These are phyloP conservation scores for Pyrenula aspistea DNA, from an alignment of 495 filamentous ascomycete genomes.

Conservation along the genomic window DNA sequence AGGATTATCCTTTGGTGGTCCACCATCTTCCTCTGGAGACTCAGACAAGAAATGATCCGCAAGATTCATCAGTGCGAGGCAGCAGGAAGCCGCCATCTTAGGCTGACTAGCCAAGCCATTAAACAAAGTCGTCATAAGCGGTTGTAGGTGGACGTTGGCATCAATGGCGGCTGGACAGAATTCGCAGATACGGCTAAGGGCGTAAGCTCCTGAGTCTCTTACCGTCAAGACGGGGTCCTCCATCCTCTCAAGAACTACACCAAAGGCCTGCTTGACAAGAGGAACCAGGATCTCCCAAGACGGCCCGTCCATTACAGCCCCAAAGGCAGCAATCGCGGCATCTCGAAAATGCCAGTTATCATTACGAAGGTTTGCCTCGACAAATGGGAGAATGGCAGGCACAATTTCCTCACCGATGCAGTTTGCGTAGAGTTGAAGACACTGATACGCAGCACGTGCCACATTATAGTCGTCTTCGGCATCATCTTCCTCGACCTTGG, in stretches of 20 bases:
- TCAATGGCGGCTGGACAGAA: slow-evolving; percentile 81
- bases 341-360: slow-evolving; percentile 91
- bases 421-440: slow-evolving; percentile 87
- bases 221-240: slow-evolving; percentile 78
- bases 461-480: slow-evolving; percentile 94
- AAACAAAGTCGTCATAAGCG: slow-evolving; percentile 80
- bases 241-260: slow-evolving; percentile 92
- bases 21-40: slow-evolving; percentile 58
- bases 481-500: slow-evolving; percentile 96
- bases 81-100: slow-evolving; percentile 96
- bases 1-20: slow-evolving; percentile 52
- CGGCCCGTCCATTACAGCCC: slow-evolving; percentile 96
- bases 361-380: slow-evolving; percentile 77
- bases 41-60: slow-evolving; percentile 65
- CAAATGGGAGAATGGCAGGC: slow-evolving; percentile 70
- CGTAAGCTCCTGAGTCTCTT: slow-evolving; percentile 94
- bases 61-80: slow-evolving; percentile 98
- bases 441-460: slow-evolving; percentile 90
- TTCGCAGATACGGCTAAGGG: slow-evolving; percentile 91
- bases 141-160: slow-evolving; percentile 63
- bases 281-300: slow-evolving; percentile 80
- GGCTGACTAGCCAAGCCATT: slow-evolving; percentile 78
- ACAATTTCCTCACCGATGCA: slow-evolving; percentile 75
- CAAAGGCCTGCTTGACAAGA: slow-evolving; percentile 86
- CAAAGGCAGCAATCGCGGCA: slow-evolving; percentile 95